Evolutionary conservation across 208 protist genomes (phyloP).

Genomic region (Entamoeba dispar): DNA sequence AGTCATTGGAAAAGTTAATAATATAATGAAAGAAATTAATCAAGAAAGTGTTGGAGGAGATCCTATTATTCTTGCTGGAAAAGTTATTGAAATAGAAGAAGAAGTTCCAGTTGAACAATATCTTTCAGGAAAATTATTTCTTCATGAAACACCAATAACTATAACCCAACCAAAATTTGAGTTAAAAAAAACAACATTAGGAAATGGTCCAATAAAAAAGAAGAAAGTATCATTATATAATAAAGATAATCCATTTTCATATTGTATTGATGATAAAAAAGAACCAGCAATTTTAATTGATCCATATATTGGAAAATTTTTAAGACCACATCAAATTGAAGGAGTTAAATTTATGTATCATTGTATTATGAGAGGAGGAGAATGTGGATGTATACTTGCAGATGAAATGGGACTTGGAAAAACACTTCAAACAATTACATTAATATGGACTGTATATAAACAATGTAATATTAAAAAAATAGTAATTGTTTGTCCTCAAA

Average conservation of each 20-base stretch:
- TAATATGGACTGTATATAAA: slow-evolving; percentile 43
- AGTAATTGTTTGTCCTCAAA: slow-evolving; percentile 59
- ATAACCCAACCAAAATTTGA: neutral
- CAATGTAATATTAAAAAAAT: slow-evolving; percentile 20
- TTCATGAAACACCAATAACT: neutral
- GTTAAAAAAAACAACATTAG: neutral
- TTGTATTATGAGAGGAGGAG: slow-evolving; percentile 28
- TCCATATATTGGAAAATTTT: slow-evolving; percentile 12
- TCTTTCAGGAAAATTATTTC: neutral
- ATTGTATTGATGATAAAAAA: neutral
- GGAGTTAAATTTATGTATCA: slow-evolving; percentile 44
- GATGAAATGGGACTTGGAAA: slow-evolving; percentile 46
- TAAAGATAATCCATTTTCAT: neutral
- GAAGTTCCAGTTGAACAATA: neutral
- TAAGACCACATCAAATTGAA: slow-evolving; percentile 34
- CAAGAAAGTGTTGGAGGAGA: neutral
- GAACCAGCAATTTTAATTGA: slow-evolving; percentile 20
- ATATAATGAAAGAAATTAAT: neutral
- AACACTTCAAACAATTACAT: slow-evolving; percentile 39
- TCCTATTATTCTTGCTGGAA: neutral
- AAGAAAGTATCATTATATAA: neutral
- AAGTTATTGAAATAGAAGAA: neutral
- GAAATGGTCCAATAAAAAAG: neutral
- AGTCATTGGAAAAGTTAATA: neutral
- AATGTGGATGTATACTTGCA: slow-evolving; percentile 41